Evolutionary conservation across 2,329 filamentous ascomycete genomes (phyloP).

Genomic region (Delphinella strobiligena): DNA sequence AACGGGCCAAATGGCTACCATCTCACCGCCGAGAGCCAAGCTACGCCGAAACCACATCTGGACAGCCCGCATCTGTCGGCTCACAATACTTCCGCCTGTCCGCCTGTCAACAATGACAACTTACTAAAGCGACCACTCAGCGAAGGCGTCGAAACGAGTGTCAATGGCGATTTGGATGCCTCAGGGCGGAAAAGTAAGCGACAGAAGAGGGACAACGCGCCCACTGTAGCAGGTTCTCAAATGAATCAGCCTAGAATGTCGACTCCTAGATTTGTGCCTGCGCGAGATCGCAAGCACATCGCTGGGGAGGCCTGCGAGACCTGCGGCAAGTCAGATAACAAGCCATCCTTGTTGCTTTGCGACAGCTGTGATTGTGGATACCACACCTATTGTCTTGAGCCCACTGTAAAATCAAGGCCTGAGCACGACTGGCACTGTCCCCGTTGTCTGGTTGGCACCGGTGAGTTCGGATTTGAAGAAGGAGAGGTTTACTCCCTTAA

Average conservation of each 20-base stretch:
- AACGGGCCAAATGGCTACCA: constrained; percentile 42
- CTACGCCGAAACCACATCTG: constrained; percentile 46
- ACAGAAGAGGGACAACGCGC: constrained; percentile 63
- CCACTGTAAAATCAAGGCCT: constrained; percentile 65
- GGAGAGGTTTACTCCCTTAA: constrained; percentile 89
- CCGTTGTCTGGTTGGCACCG: constrained; percentile 86
- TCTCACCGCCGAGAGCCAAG: constrained; percentile 40
- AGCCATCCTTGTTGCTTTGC: constrained; percentile 60
- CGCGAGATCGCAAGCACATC: constrained; percentile 43
- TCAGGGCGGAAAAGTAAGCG: constrained; percentile 71
- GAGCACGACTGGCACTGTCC: constrained; percentile 94
- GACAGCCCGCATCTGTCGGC: constrained; percentile 52
- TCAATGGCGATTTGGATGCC: constrained; percentile 42
- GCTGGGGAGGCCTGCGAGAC: constrained; percentile 65
- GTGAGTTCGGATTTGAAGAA: constrained; percentile 95
- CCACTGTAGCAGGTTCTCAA: constrained; percentile 88
- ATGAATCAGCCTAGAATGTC: constrained; percentile 89
- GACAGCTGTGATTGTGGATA: constrained; percentile 87
- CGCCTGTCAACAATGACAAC: constrained; percentile 27
- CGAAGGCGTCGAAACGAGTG: constrained; percentile 40
- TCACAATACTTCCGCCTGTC: constrained; percentile 54
- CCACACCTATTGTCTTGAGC: constrained; percentile 81
- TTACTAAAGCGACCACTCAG: constrained; percentile 61
- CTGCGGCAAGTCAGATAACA: constrained; percentile 69
- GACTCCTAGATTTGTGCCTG: constrained; percentile 49